Base-by-base conservation (phyloP, 2,329 filamentous ascomycete genomes). In the Colletotrichum noveboracense region DNA sequence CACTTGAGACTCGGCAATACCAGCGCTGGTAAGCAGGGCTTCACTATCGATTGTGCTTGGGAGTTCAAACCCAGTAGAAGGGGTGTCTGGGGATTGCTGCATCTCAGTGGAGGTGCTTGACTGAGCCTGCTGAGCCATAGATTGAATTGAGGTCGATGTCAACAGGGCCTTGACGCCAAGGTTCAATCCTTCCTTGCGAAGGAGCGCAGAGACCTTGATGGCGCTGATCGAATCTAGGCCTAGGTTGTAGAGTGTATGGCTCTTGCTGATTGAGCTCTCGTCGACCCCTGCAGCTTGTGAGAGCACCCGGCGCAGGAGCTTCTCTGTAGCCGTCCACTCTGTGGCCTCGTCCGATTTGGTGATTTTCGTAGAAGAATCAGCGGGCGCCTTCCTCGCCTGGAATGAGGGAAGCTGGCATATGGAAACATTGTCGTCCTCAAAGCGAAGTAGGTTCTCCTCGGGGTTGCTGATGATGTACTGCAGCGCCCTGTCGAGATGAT, bases 181-280 rank as follows among this genome's bases (percentile, higher is more conserved):
- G 14, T 85, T 83, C 9, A 98, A 84, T 0, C 88, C 90, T 56
- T 88, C 84, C 78, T 91, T 94, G 56, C 91, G 92, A 6, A 98
- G 86, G 9, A 96, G 86, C 0, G 93, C 90, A 10, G 93, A 92
- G 5, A 96, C 92, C 80, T 97, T 97, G 85, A 98, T 97, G 2
- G 95, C 94, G 77, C 93, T 96, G 82, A 98, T 98, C 0, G 96
- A 98, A 82, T 98, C 96, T 2, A 98, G 90, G 0, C 96, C 96
- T 3, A 98, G 88, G 77, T 97, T 93, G 83, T 97, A 98, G 14
- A 98, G 90, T 0, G 90, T 95, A 66, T 92, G 90, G 1, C 88
- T 86, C 71, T 88, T 88, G 98, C 94, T 3, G 91, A 87, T 0
- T 87, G 81, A 21, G 87, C 83, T 52, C 43, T 52, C 43, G 0